phyloP scores from a whole-genome alignment of 1,139 yeast species.

The Suzukiozyma palmioleophila region DNA sequence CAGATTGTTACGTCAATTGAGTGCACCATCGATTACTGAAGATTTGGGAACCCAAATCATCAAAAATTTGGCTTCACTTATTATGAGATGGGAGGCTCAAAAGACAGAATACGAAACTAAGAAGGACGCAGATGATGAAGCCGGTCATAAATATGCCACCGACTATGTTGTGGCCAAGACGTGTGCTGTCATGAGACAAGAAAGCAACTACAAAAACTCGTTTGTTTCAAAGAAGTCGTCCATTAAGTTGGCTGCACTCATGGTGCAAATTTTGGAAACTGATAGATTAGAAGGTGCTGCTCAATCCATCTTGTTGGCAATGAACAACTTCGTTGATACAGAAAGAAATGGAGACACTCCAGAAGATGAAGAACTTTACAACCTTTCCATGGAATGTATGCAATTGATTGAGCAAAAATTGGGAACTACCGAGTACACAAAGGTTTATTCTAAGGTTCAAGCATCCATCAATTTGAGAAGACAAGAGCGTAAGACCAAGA shows the following conservation, averaged over 20 bases:
- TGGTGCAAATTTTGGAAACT: slow-evolving; percentile 45
- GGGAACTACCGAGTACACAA: slow-evolving; percentile 71
- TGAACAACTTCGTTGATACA: slow-evolving; percentile 51
- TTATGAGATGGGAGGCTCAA: slow-evolving; percentile 58
- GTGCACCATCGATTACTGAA: slow-evolving; percentile 71
- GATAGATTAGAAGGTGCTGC: slow-evolving; percentile 36
- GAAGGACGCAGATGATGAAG: slow-evolving; percentile 17
- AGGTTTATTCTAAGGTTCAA: slow-evolving; percentile 59
- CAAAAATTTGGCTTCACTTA: slow-evolving; percentile 61
- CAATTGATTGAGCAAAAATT: slow-evolving; percentile 63
- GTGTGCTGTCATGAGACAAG: slow-evolving; percentile 63
- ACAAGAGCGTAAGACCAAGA: slow-evolving; percentile 68
- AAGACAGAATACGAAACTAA: slow-evolving; percentile 31
- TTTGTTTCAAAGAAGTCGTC: slow-evolving; percentile 60
- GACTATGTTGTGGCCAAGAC: slow-evolving; percentile 62
- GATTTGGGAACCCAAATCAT: slow-evolving; percentile 62
- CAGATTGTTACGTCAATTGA: slow-evolving; percentile 69
- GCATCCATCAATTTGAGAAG: slow-evolving; percentile 58
- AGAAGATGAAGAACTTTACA: slow-evolving; percentile 50
- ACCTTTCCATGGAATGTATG: slow-evolving; percentile 64
- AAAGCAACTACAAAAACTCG: slow-evolving; percentile 46
- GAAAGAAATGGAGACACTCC: slow-evolving; percentile 33
- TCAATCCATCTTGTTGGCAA: slow-evolving; percentile 53
- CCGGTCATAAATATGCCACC: slow-evolving; percentile 36
- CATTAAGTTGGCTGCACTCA: slow-evolving; percentile 57